A percentile compares a stretch with the other conserved stretches of the same genome.
Evolutionary conservation across 306 rosid genomes (phyloP).

Genomic region (Quercus gilva): DNA sequence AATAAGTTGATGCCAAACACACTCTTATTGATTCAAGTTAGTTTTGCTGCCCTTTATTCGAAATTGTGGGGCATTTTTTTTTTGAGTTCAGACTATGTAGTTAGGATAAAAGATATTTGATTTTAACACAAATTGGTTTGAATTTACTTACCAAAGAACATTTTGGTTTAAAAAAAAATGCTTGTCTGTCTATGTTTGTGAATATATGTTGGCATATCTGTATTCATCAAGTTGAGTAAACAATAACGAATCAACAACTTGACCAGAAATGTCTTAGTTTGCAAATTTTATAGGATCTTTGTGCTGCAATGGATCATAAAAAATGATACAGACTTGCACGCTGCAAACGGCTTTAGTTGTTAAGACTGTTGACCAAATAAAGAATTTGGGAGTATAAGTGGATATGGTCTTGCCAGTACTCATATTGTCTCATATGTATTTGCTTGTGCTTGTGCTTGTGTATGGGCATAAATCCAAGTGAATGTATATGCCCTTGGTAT

Average conservation of each 20-base stretch:
- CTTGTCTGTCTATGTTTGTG: not conserved
- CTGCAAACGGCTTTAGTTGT: not conserved
- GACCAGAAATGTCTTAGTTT: not conserved
- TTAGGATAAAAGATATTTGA: not conserved
- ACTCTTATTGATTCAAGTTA: not conserved
- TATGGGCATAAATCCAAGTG: not conserved
- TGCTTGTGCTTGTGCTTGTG: not conserved
- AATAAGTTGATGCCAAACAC: no score
- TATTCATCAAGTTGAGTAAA: not conserved
- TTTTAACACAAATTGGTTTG: not conserved
- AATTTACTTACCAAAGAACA: not conserved
- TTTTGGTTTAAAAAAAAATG: not conserved
- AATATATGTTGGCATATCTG: not conserved
- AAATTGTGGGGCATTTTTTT: not conserved
- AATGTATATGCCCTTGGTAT: not conserved
- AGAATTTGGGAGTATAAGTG: not conserved
- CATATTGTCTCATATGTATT: not conserved
- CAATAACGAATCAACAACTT: not conserved
- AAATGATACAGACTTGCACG: not conserved
- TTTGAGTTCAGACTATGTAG: not conserved
- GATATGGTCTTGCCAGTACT: not conserved
- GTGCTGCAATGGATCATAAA: not conserved
- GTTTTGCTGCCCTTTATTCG: no score
- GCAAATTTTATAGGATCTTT: not conserved
- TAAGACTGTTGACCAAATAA: not conserved